These are phyloP conservation scores for Scheffersomyces titani DNA, from an alignment of 1,139 yeast species.

Conservation along the genomic window DNA sequence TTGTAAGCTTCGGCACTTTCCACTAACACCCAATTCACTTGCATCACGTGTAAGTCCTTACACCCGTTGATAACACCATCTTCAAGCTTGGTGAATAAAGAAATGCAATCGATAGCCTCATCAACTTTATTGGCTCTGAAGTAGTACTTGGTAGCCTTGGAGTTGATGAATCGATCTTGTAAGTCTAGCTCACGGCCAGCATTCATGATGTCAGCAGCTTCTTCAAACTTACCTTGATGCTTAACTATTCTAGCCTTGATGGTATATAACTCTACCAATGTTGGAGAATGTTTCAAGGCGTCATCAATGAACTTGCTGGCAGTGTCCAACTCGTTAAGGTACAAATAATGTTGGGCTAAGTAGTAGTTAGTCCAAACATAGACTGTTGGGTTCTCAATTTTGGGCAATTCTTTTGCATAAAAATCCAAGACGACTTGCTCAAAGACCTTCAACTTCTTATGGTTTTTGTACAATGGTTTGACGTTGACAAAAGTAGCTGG, in stretches of 20 bases:
- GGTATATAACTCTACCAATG: conserved; percentile 78
- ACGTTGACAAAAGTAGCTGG: conserved; percentile 89
- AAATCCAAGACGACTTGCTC: conserved; percentile 57
- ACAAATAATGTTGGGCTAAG: conserved; percentile 77
- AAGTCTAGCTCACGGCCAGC: conserved; percentile 76
- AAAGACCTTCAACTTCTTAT: conserved; percentile 48
- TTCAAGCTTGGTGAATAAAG: conserved; percentile 84
- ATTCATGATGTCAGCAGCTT: conserved; percentile 69
- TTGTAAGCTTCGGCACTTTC: conserved; percentile 84
- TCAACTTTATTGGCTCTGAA: conserved; percentile 79
- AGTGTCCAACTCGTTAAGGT: conserved; percentile 47
- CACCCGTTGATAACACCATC: conserved; percentile 74
- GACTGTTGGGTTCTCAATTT: conserved; percentile 47
- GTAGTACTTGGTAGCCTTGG: conserved; percentile 82
- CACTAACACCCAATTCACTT: conserved; percentile 84
- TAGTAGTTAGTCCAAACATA: conserved; percentile 78
- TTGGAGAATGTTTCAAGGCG: conserved; percentile 77
- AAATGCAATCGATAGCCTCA: conserved; percentile 72
- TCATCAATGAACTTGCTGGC: conserved; percentile 61
- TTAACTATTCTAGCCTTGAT: conserved; percentile 80
- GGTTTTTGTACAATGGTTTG: conserved; percentile 70
- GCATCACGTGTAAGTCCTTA: conserved; percentile 85
- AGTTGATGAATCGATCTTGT: conserved; percentile 89
- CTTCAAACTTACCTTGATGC: conserved; percentile 59
- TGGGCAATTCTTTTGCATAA: conserved; percentile 28